Evolutionary conservation across 306 rosid species (phyloP), one percentile per base, ranked within the genome.

Genomic region (Pueraria montana): DNA sequence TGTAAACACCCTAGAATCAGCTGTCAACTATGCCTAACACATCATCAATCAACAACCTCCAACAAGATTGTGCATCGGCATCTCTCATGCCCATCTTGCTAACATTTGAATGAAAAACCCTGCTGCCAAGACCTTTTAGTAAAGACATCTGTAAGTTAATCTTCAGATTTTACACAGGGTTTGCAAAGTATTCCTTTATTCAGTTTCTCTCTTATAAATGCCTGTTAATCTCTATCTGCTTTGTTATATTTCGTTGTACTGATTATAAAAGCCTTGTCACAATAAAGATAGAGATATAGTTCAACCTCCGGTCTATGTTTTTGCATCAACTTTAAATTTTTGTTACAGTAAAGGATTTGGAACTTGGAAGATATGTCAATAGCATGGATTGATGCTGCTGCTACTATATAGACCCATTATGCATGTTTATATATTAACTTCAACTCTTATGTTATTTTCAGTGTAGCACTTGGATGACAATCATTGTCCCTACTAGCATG

Each of bases 381-480:
- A 4, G 53, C 48, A 62, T 72, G 63, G 66, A 64, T 64, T 72
- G 68, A 40, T 67, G 84, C 58, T 53, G 67, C 24, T 16, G 67
- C 18, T 16, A 2, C 56, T 79, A 26, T 70, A 18, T 66, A 56
- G 64, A 87, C 17, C 24, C 69, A 14, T 30, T 36, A 50, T 74
- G 32, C 17, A 36, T 71, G 59, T 64, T 63, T 71, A 48, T 43
- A 14, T 52, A 79, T 80, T 83, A 75, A 80, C 78, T 75, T 27
- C 8, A 69, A 62, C 74, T 73, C 34, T 61, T 62, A 8, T 83
- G 76, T 80, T 80, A 55, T 77, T 84, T 94, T 92, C 96, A 96
- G 98, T 94, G 99, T 90, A 94, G 97, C 86, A 94, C 95, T 34
- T 96, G 99, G 99, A 96, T 96, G 98, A 94, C 97, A 43, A 91